A percentile compares a stretch with the other conserved stretches of the same genome.
These are phyloP conservation scores for Coemansia sp. DNA, from an alignment of 192 early-diverging fungal species.

Conservation along the genomic window DNA sequence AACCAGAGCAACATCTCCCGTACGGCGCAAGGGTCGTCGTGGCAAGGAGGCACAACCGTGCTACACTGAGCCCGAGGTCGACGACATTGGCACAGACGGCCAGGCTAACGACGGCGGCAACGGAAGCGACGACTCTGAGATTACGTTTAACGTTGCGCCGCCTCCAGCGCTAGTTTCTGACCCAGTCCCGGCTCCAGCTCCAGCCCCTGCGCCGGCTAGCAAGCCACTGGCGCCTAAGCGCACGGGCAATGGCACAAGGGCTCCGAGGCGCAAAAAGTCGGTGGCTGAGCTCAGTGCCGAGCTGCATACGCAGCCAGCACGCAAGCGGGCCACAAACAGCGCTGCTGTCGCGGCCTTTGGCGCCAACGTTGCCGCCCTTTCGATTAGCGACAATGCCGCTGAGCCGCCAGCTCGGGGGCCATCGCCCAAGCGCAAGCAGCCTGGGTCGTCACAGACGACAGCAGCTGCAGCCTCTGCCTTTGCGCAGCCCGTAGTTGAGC, in stretches of 20 bases:
- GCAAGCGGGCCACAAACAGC: conserved; percentile 13
- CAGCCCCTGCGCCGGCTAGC: background rate
- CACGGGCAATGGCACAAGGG: background rate
- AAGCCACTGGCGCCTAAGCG: conserved; percentile 3
- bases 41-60: conserved; percentile 11
- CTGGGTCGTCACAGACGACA: background rate
- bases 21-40: conserved; percentile 10
- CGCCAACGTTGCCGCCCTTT: background rate
- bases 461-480: background rate
- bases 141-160: conserved; percentile 35
- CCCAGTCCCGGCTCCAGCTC: conserved; percentile 2
- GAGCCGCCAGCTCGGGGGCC: background rate
- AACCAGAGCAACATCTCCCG: background rate
- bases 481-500: background rate
- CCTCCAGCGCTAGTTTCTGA: conserved; percentile 12
- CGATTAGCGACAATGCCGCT: background rate
- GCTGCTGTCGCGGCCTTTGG: background rate
- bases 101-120: conserved; percentile 1
- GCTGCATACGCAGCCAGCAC: conserved; percentile 36
- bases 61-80: conserved; percentile 31
- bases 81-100: background rate
- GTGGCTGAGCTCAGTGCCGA: conserved; percentile 34
- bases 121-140: conserved; percentile 51
- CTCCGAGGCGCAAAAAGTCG: conserved; percentile 20
- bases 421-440: conserved; percentile 42